phyloP scores from a whole-genome alignment of 805 yeast genomes.

The Yueomyces sinensis region DNA sequence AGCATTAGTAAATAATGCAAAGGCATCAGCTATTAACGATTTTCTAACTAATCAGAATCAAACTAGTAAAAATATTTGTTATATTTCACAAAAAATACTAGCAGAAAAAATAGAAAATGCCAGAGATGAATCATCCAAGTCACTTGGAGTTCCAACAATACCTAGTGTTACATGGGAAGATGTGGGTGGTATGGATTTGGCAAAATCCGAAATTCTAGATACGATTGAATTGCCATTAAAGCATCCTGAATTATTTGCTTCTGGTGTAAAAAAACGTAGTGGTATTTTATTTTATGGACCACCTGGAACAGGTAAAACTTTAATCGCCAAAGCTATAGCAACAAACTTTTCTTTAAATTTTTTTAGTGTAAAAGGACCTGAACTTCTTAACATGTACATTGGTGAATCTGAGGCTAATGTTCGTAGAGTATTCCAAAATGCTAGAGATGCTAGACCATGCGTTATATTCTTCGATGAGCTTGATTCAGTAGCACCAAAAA shows the following conservation, averaged over 20 bases:
- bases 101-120: conserved; percentile 48
- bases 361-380: conserved; percentile 96
- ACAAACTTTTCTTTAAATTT: conserved; percentile 88
- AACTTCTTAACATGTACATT: conserved; percentile 89
- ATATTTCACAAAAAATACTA: conserved; percentile 26
- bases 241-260: conserved; percentile 78
- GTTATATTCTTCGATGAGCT: conserved; percentile 95
- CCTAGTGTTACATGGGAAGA: conserved; percentile 96
- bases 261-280: conserved; percentile 85
- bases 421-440: conserved; percentile 82
- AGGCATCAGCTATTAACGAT: conserved; percentile 37
- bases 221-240: conserved; percentile 93
- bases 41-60: conserved; percentile 10
- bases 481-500: conserved; percentile 95
- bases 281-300: conserved; percentile 96
- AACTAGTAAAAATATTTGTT: conserved; percentile 47
- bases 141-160: conserved; percentile 93
- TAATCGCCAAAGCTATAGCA: conserved; percentile 94
- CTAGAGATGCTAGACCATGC: conserved; percentile 95
- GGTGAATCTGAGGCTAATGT: conserved; percentile 99
- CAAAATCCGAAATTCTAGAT: conserved; percentile 85
- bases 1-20: conserved; percentile 58
- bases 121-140: conserved; percentile 76
- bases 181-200: conserved; percentile 86
- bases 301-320: conserved; percentile 96